A percentile compares a stretch with the other conserved stretches of the same genome.
These are phyloP conservation scores for Aspergillus hancockii DNA, from an alignment of 495 filamentous ascomycete species.

Conservation along the genomic window DNA sequence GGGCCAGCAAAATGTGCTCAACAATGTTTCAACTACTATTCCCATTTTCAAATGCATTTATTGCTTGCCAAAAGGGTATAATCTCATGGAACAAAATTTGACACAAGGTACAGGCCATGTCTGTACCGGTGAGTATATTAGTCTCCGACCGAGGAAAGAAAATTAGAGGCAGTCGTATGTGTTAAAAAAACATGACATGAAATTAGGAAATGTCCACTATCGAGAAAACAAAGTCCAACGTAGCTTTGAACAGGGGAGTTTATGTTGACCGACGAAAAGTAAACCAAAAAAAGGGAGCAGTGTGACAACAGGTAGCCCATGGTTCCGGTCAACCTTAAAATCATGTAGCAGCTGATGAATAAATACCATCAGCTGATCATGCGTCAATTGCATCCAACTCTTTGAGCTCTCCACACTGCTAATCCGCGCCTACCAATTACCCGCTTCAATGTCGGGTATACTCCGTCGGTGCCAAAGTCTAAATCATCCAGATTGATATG, in stretches of 20 bases:
- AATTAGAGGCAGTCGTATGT: not conserved
- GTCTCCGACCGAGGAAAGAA: not conserved
- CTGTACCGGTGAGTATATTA: not conserved
- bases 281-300: conserved; percentile 2
- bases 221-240: not conserved
- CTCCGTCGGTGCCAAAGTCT: conserved; percentile 82
- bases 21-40: no score
- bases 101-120: not conserved
- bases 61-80: no score
- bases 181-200: not conserved
- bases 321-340: not conserved
- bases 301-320: not conserved
- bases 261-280: not conserved
- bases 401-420: conserved; percentile 61
- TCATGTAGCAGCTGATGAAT: conserved; percentile 7
- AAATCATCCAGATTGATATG: conserved; percentile 93
- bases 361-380: conserved; percentile 5
- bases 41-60: no score
- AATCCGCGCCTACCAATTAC: conserved; percentile 82
- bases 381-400: conserved; percentile 17
- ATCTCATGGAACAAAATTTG: not conserved
- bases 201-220: not conserved
- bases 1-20: no score
- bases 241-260: not conserved
- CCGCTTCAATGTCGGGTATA: conserved; percentile 69